Evolutionary conservation across 768 basidiomycete species (phyloP), one percentile per base, ranked within the genome.

Genomic region (Phanerochaete carnosa): DNA sequence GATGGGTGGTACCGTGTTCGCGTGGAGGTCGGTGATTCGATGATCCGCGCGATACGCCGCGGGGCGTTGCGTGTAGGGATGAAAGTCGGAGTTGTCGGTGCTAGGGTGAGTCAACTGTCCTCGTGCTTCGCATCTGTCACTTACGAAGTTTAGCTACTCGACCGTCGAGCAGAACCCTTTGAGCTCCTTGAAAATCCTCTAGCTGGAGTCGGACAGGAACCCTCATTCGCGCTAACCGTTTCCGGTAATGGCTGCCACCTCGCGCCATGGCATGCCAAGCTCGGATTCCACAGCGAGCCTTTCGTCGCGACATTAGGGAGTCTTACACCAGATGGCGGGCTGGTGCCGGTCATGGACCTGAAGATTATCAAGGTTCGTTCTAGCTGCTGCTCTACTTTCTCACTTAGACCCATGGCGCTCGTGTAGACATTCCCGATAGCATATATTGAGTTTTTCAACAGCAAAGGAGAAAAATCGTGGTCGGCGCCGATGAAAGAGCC

Each of bases 1-100:
- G 97, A 99, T 69, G 97, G 97, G 15, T 99, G 97, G 97, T 99
- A 99, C 68, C 77, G 87, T 29, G 77, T 98, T 7, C 84, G 86
- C 15, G 91, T 94, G 0, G 80, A 80, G 49, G 78, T 92, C 13
- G 97, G 98, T 72, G 74, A 75, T 22, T 83, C 90, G 2, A 77
- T 99, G 23, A 80, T 80, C 2, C 81, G 89, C 46, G 95, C 92
- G 1, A 74, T 90, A 9, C 77, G 78, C 49, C 81, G 80, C 26
- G 88, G 90, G 0, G 77, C 81, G 49, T 81, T 99, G 49, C 76
- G 78, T 43, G 76, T 90, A 5, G 97, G 97, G 1, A 81, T 87
- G 63, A 99, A 99, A 77, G 79, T 99, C 22, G 87, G 83, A 6
- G 78, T 95, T 37, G 81, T 84, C 1, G 92, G 92, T 37, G 90